These are phyloP conservation scores for Takashimella tepidaria DNA, from an alignment of 1,284 basidiomycete species.

Conservation along the genomic window DNA sequence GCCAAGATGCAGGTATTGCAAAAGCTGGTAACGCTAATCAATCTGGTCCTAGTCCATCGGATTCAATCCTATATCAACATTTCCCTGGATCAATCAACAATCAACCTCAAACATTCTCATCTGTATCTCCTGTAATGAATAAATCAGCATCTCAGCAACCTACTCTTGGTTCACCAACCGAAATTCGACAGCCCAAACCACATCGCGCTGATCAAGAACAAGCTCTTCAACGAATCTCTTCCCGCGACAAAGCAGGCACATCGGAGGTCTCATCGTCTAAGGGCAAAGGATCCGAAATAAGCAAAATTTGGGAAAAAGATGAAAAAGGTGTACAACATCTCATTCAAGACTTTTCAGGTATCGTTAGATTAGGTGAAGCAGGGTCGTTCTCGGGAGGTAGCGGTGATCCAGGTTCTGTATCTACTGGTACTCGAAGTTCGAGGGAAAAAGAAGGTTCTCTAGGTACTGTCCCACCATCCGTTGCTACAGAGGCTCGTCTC, in stretches of 20 bases:
- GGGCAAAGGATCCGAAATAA: neutral
- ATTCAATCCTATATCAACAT: neutral
- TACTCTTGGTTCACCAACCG: neutral
- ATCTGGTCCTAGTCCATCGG: neutral
- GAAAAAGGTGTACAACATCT: constrained; percentile 23
- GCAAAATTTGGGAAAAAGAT: constrained; percentile 18
- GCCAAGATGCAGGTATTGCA: too few species aligned
- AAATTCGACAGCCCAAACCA: constrained; percentile 5
- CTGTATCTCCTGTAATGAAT: too few species aligned
- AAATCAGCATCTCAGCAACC: too few species aligned
- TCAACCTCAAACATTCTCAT: neutral
- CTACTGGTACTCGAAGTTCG: neutral
- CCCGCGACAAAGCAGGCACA: neutral
- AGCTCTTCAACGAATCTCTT: neutral
- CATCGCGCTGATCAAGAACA: constrained; percentile 4
- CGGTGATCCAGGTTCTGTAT: constrained; percentile 5
- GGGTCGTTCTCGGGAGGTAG: constrained; percentile 12
- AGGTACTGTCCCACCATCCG: neutral
- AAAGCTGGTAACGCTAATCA: neutral
- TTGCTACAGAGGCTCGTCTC: constrained; percentile 8
- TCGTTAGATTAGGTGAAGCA: constrained; percentile 28
- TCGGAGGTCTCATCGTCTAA: neutral
- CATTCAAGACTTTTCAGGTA: constrained; percentile 31
- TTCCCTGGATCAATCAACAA: neutral
- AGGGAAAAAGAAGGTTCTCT: neutral